Conservation (phyloP, 1,284 basidiomycete species). For the Leucocoprinus gongylophorus region DNA sequence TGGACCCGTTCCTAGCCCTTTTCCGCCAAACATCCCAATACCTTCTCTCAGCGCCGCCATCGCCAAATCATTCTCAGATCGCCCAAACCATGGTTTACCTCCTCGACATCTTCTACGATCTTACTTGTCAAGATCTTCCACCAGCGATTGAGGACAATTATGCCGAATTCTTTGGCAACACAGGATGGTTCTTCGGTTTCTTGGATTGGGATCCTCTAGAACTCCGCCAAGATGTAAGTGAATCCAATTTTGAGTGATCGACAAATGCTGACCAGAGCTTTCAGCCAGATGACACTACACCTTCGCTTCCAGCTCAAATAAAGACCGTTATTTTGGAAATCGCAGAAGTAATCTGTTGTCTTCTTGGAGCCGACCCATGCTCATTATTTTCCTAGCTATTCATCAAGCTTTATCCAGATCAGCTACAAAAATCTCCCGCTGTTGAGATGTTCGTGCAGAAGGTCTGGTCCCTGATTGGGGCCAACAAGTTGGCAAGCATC, state of each 20-base stretch:
- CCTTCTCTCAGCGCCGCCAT: conserved; percentile 37
- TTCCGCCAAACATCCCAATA: conserved; percentile 61
- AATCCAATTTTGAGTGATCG: conserved; percentile 3
- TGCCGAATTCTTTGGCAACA: conserved; percentile 69
- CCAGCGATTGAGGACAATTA: conserved; percentile 92
- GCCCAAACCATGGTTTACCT: conserved; percentile 75
- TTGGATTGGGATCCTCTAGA: conserved; percentile 72
- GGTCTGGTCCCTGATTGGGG: conserved; percentile 87
- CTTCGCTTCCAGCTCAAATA: conserved; percentile 80
- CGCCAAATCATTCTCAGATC: conserved; percentile 42
- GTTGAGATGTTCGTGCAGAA: conserved; percentile 81
- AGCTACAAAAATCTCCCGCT: conserved; percentile 61
- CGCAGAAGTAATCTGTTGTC: conserved; percentile 50
- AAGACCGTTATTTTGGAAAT: conserved; percentile 91
- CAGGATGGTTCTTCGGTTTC: conserved; percentile 74
- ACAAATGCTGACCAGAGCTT: conserved; percentile 9
- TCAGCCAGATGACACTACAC: conserved; percentile 77
- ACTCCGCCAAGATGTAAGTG: conserved; percentile 64
- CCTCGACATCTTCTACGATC: conserved; percentile 88
- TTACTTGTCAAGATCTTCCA: conserved; percentile 93
- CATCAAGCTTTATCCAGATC: conserved; percentile 88
- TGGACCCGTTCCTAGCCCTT: conserved; percentile 76
- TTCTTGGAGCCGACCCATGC: conserved; percentile 1
- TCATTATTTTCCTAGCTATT: conserved; percentile 57
- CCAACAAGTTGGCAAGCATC: conserved; percentile 60